Conservation (phyloP, 2,329 filamentous ascomycete species). For the Claviceps sorghi region DNA sequence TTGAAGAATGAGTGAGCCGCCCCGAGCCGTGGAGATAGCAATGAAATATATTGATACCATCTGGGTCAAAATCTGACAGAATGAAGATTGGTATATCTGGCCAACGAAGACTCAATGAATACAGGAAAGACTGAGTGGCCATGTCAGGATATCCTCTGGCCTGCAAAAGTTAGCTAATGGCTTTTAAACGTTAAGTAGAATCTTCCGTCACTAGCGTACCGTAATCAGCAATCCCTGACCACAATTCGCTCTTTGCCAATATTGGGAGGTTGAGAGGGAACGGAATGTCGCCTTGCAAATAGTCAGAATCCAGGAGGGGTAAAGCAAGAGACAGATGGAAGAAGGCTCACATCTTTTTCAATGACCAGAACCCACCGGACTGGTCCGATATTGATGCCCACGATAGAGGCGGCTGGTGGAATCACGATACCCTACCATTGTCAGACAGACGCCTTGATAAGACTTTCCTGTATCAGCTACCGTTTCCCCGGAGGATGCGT, state of each 20-base stretch:
- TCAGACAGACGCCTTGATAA: constrained; percentile 5
- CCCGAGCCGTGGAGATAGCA: constrained; percentile 61
- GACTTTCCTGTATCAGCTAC: constrained; percentile 10
- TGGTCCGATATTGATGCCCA: constrained; percentile 31
- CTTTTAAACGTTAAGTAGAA: neutral
- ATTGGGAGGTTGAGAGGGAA: constrained; percentile 42
- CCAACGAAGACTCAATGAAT: constrained; percentile 30
- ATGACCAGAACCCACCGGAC: constrained; percentile 56
- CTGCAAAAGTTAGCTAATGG: constrained; percentile 24
- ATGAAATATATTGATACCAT: constrained; percentile 58
- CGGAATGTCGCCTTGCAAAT: constrained; percentile 54
- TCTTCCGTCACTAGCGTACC: constrained; percentile 21
- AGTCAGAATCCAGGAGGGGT: neutral
- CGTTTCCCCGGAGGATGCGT: constrained; percentile 16
- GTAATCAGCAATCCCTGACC: constrained; percentile 55
- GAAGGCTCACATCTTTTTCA: constrained; percentile 54
- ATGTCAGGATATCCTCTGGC: constrained; percentile 75
- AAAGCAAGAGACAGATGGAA: neutral
- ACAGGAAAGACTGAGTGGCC: constrained; percentile 50
- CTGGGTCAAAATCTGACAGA: constrained; percentile 62
- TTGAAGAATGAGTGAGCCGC: constrained; percentile 43
- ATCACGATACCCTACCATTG: constrained; percentile 42
- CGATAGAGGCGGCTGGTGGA: constrained; percentile 36
- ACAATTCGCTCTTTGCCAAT: constrained; percentile 33
- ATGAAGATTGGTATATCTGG: constrained; percentile 43